These are phyloP conservation scores for Angophora floribunda DNA, from an alignment of 345 rosid species.

Conservation along the genomic window DNA sequence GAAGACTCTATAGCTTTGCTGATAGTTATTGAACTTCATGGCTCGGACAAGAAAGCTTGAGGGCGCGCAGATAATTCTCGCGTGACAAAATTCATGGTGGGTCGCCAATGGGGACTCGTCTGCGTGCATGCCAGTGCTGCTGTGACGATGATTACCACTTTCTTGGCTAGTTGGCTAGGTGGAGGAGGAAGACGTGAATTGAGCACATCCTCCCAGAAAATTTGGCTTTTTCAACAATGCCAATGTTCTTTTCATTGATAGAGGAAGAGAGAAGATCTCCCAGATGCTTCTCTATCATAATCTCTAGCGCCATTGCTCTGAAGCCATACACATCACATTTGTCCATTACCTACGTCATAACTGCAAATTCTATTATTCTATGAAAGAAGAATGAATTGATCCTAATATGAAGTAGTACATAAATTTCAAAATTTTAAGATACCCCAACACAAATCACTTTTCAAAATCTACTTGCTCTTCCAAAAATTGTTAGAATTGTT, in stretches of 20 bases:
- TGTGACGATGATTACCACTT: conserved; percentile 21
- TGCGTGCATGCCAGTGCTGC: conserved; percentile 37
- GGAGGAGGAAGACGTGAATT: conserved; percentile 41
- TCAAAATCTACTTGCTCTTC: background rate
- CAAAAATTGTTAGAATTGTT: background rate
- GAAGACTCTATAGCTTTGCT: conserved; percentile 7
- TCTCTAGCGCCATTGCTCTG: conserved; percentile 43
- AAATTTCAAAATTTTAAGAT: background rate
- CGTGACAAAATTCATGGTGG: conserved; percentile 31
- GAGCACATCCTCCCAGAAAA: conserved; percentile 23
- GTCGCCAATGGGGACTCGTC: conserved; percentile 26
- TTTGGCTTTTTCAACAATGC: background rate
- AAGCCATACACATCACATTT: conserved; percentile 52
- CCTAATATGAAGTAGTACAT: no score
- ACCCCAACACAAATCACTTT: background rate
- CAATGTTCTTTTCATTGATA: background rate
- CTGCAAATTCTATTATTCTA: background rate
- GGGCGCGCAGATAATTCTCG: conserved; percentile 35
- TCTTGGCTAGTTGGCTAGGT: conserved; percentile 25
- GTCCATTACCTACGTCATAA: conserved; percentile 1
- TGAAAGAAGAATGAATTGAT: background rate
- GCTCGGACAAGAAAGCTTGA: conserved; percentile 16
- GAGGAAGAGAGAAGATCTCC: conserved; percentile 32
- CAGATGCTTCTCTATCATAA: conserved; percentile 51
- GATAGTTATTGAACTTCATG: conserved; percentile 12